phyloP scores from a whole-genome alignment of 225 moss, liverwort and hornwort species.

The Physcomitrellopsis africana region DNA sequence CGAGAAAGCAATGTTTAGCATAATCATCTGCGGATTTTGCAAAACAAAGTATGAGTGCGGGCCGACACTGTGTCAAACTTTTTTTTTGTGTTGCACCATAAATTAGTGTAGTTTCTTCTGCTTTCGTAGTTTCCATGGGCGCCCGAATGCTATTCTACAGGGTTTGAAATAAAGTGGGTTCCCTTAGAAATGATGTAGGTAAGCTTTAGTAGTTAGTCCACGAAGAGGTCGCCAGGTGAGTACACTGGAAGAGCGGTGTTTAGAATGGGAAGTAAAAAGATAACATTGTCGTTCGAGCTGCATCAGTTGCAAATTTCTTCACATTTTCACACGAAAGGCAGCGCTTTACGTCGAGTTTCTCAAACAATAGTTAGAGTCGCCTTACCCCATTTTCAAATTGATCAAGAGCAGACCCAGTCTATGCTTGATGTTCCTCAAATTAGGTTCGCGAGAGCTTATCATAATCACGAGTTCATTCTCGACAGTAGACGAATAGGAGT shows the following conservation, averaged over 20 bases:
- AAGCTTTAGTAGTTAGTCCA: neutral
- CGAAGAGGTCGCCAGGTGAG: neutral
- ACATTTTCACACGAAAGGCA: neutral
- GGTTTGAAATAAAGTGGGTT: neutral
- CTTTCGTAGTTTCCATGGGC: neutral
- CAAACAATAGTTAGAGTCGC: too few species aligned
- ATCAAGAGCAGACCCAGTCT: too few species aligned
- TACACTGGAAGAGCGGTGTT: neutral
- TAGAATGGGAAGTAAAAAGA: neutral
- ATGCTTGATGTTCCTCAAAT: neutral
- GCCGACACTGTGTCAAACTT: too few species aligned
- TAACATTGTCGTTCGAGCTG: neutral
- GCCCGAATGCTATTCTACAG: neutral
- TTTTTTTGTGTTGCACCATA: neutral
- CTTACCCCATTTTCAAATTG: too few species aligned
- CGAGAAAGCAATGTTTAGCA: too few species aligned
- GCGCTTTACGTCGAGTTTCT: neutral
- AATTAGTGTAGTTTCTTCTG: neutral
- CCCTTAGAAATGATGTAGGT: neutral
- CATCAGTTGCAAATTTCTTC: neutral
- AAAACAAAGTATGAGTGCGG: too few species aligned
- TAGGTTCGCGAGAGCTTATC: constrained; percentile 3
- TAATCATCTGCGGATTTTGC: too few species aligned
- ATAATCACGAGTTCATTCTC: too few species aligned
- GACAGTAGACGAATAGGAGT: too few species aligned